Evolutionary conservation across 2,329 filamentous ascomycete genomes (phyloP), one percentile per base, ranked within the genome.

Genomic region (Hypomyces perniciosus): DNA sequence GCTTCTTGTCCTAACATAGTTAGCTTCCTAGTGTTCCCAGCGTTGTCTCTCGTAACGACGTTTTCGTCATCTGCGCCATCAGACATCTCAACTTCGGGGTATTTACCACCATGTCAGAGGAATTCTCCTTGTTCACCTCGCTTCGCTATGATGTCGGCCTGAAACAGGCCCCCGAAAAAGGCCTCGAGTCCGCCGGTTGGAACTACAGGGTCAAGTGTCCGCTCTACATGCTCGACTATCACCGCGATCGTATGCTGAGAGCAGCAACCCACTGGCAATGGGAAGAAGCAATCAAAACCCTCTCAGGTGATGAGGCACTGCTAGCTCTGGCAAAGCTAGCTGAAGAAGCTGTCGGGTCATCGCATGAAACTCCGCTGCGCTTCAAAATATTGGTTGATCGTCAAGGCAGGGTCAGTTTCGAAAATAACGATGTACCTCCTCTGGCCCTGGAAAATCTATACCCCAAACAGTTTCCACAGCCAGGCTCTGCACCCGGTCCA

Each of bases 221-320:
- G 0, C 84, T 89, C 59, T 95, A 95, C 67, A 89, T 95, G 77
- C 78, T 93, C 12, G 75, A 83, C 52, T 84, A 85, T 58, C 90
- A 96, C 65, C 80, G 83, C 42, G 86, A 91, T 64, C 85, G 90
- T 48, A 79, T 96, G 64, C 73, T 90, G n/a, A 77, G 72, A 51
- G 82, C 81, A 10, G 81, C 81, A 5, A 65, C 60, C 5, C 64
- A 84, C 57, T 86, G 80, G 72, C 61, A 67, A 5, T 85, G 80
- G 81, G 58, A 67, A 2, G 54, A 61, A 4, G 80, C 75, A 1
- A 57, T 77, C 8, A 60, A 70, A 1, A 55, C 59, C 4, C 66
- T 85, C 6, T 61, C 68, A 0, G 80, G 78, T 1, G 61, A 71
- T 0, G 53, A 59, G 1, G 81, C 78, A 0, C 63, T 85, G 13